These are phyloP conservation scores for Phoma herbarum DNA, from an alignment of 2,329 filamentous ascomycete genomes.

Conservation along the genomic window DNA sequence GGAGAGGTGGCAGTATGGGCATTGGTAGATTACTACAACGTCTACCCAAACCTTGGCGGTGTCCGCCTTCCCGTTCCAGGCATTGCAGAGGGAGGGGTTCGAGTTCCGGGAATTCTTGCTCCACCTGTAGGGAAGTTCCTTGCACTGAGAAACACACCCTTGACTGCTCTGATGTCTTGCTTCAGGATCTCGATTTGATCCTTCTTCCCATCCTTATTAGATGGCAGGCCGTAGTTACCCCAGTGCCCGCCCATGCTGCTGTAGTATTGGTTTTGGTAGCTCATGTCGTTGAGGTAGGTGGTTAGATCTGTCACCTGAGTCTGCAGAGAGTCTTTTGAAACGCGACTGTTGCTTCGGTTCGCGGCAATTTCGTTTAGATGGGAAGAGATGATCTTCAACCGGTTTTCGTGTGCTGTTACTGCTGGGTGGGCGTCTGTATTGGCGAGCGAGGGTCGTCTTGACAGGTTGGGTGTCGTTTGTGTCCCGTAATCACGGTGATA, in stretches of 20 bases:
- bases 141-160: conserved; percentile 78
- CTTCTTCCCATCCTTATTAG: conserved; percentile 64
- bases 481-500: conserved; percentile 84
- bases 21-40: neutral
- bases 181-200: conserved; percentile 79
- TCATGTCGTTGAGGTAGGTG: conserved; percentile 66
- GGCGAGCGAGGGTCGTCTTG: conserved; percentile 49
- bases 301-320: conserved; percentile 62
- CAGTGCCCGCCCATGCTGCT: conserved; percentile 50
- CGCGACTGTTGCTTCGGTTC: conserved; percentile 59
- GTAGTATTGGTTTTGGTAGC: conserved; percentile 55
- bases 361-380: conserved; percentile 62
- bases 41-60: conserved; percentile 8
- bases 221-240: conserved; percentile 36
- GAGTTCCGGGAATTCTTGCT: conserved; percentile 15
- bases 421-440: conserved; percentile 37
- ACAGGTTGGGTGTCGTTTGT: conserved; percentile 70
- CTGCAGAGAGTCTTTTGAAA: conserved; percentile 61
- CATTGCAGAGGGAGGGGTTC: conserved; percentile 25
- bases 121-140: conserved; percentile 68
- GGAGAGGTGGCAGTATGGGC: no score
- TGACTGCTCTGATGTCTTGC: conserved; percentile 78
- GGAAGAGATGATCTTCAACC: conserved; percentile 60
- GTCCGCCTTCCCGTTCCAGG: conserved; percentile 28
- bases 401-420: conserved; percentile 53